Evolutionary conservation across 805 yeast species (phyloP).

Genomic region (Kazachstania viticola): DNA sequence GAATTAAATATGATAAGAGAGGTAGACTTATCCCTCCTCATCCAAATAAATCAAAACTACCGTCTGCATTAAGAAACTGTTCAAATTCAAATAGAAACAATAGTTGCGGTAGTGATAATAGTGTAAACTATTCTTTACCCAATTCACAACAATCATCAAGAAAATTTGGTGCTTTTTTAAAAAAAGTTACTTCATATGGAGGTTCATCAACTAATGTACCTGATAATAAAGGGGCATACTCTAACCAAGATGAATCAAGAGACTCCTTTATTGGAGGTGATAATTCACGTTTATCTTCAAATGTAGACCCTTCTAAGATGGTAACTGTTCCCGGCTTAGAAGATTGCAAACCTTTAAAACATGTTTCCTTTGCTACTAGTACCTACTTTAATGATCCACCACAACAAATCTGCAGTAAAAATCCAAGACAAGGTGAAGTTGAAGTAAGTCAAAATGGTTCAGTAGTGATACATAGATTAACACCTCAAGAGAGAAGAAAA

Average conservation of each 20-base stretch:
- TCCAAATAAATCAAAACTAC: constrained; percentile 35
- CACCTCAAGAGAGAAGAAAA: constrained; percentile 42
- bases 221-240: not conserved
- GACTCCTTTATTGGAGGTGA: not conserved
- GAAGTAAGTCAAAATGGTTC: constrained; percentile 46
- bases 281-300: not conserved
- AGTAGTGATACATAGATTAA: constrained; percentile 40
- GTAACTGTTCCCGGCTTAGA: constrained; percentile 31
- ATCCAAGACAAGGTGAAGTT: constrained; percentile 75
- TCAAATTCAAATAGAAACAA: not conserved
- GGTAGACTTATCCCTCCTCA: constrained; percentile 43
- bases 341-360: constrained; percentile 33
- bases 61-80: constrained; percentile 33
- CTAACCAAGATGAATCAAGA: constrained; percentile 4
- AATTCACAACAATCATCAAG: not conserved
- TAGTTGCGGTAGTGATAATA: too few species aligned
- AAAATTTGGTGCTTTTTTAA: constrained; percentile 25
- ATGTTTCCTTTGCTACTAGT: constrained; percentile 69
- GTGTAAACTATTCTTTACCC: not conserved
- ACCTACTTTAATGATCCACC: constrained; percentile 77
- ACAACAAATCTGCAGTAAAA: constrained; percentile 75
- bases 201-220: not conserved
- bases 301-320: constrained; percentile 15
- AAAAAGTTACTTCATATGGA: constrained; percentile 23
- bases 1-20: constrained; percentile 25